Evolutionary conservation across 345 rosid species (phyloP).

Genomic region (Chamaenerion angustifolium): DNA sequence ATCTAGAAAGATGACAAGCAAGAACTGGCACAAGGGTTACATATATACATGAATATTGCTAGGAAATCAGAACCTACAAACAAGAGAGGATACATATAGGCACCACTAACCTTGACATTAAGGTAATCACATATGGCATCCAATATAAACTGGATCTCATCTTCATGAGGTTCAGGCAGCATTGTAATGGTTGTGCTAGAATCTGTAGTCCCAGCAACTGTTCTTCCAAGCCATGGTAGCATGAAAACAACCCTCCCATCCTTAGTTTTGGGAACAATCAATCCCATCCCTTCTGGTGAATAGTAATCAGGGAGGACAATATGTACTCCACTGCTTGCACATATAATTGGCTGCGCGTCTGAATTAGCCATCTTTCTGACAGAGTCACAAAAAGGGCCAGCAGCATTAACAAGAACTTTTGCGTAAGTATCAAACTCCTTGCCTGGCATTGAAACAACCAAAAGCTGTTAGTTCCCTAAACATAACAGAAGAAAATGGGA

Average conservation of each 20-base stretch:
- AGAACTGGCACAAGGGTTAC: not conserved
- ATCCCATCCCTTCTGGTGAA: conserved; percentile 99
- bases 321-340: conserved; percentile 97
- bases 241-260: conserved; percentile 97
- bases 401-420: conserved; percentile 83
- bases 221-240: conserved; percentile 98
- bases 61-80: not conserved
- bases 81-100: not conserved
- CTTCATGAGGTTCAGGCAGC: conserved; percentile 95
- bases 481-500: not conserved
- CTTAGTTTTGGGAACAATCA: conserved; percentile 97
- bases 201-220: conserved; percentile 95
- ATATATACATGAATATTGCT: no score
- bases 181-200: conserved; percentile 62
- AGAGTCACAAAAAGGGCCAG: conserved; percentile 92
- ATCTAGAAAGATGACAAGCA: not conserved
- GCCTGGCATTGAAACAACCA: conserved; percentile 24
- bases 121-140: conserved; percentile 93
- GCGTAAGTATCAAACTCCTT: conserved; percentile 79
- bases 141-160: conserved; percentile 92
- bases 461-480: not conserved
- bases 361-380: conserved; percentile 69
- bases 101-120: conserved; percentile 46
- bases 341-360: conserved; percentile 60
- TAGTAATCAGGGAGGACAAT: conserved; percentile 90